phyloP scores from a whole-genome alignment of 2,329 filamentous ascomycete species.

The Nemania sp. region DNA sequence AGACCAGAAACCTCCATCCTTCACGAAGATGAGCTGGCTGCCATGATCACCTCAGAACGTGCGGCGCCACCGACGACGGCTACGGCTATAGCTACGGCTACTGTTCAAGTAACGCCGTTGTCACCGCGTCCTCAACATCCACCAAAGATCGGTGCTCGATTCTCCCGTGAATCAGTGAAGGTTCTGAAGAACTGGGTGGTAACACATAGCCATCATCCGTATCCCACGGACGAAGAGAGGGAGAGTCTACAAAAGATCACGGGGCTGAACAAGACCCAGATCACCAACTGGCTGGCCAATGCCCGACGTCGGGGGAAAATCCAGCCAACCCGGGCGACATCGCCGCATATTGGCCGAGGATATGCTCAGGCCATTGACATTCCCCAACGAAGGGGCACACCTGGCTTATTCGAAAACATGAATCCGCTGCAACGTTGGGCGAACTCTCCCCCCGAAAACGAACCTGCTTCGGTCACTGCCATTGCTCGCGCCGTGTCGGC shows the following conservation, averaged over 20 bases:
- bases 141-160: slow-evolving; percentile 78
- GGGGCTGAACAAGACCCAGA: slow-evolving; percentile 84
- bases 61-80: slow-evolving; percentile 33
- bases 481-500: slow-evolving; percentile 69
- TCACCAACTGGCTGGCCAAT: slow-evolving; percentile 93
- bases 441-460: slow-evolving; percentile 69
- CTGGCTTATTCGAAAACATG: slow-evolving; percentile 63
- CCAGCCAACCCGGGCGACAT: slow-evolving; percentile 73
- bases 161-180: slow-evolving; percentile 83
- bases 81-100: too few relatives aligned
- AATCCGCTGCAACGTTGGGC: slow-evolving; percentile 70
- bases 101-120: slow-evolving; percentile 46
- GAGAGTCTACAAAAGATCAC: slow-evolving; percentile 82
- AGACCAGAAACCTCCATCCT: slow-evolving; percentile 56
- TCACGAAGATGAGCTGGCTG: slow-evolving; percentile 52
- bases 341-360: slow-evolving; percentile 73
- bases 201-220: slow-evolving; percentile 83
- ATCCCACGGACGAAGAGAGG: slow-evolving; percentile 89
- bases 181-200: slow-evolving; percentile 87
- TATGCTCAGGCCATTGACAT: slow-evolving; percentile 78
- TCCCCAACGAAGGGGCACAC: slow-evolving; percentile 69
- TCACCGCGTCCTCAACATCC: slow-evolving; percentile 46
- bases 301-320: slow-evolving; percentile 86
- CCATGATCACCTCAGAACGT: slow-evolving; percentile 42
- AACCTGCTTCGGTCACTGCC: slow-evolving; percentile 69